These are phyloP conservation scores for Mucor lusitanicus DNA, from an alignment of 371 early-diverging fungal species.

Conservation along the genomic window DNA sequence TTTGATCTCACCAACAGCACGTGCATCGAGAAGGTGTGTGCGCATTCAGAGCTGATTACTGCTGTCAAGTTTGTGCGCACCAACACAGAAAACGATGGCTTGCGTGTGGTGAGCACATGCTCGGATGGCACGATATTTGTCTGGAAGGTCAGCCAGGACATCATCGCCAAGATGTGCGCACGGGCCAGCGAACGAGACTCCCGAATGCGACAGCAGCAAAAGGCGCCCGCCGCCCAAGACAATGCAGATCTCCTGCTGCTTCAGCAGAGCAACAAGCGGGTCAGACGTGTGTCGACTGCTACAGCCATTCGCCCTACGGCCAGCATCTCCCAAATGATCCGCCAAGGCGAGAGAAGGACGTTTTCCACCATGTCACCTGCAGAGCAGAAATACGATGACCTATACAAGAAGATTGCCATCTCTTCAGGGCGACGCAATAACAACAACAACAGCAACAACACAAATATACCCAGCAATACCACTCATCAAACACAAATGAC, in stretches of 20 bases:
- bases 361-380: conserved; percentile 49
- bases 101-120: conserved; percentile 71
- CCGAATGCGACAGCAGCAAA: conserved; percentile 6
- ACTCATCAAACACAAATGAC: background rate
- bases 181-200: conserved; percentile 27
- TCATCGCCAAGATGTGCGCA: conserved; percentile 56
- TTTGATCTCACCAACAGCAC: conserved; percentile 71
- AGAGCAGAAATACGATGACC: conserved; percentile 50
- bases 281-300: conserved; percentile 32
- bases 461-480: background rate
- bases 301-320: conserved; percentile 34
- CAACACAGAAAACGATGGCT: conserved; percentile 37
- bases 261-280: conserved; percentile 14
- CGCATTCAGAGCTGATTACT: conserved; percentile 83
- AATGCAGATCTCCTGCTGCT: background rate
- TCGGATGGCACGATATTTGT: conserved; percentile 82
- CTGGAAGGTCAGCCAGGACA: conserved; percentile 64
- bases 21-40: conserved; percentile 65
- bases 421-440: conserved; percentile 7
- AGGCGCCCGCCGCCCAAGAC: background rate
- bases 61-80: conserved; percentile 62
- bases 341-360: conserved; percentile 45
- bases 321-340: conserved; percentile 48
- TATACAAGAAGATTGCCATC: conserved; percentile 39
- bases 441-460: background rate